phyloP scores from a whole-genome alignment of 352 stramenopile genomes.

The Pythium rishiriense region DNA sequence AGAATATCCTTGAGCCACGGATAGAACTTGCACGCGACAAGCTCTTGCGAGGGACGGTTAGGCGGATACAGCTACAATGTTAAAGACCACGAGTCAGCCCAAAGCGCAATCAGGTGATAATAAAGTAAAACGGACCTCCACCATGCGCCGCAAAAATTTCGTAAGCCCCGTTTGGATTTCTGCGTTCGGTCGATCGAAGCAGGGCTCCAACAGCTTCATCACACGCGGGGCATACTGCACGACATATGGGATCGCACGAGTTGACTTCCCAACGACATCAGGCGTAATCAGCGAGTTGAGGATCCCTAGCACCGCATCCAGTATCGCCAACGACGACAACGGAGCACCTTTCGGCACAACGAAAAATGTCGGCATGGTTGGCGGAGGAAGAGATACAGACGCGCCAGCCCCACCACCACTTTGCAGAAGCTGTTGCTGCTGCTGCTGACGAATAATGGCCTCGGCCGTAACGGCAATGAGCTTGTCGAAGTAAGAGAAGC shows the following conservation, averaged over 20 bases:
- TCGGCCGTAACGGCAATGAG: conserved; percentile 89
- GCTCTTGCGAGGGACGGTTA: conserved; percentile 57
- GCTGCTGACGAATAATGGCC: conserved; percentile 78
- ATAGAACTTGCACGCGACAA: conserved; percentile 87
- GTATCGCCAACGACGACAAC: conserved; percentile 82
- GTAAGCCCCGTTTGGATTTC: conserved; percentile 77
- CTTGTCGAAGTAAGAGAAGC: conserved; percentile 91
- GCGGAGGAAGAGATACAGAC: conserved; percentile 30
- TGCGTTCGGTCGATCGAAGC: conserved; percentile 81
- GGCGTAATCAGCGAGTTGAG: conserved; percentile 81
- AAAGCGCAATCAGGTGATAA: neutral
- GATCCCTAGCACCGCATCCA: conserved; percentile 86
- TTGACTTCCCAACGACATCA: conserved; percentile 73
- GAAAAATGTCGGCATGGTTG: conserved; percentile 83
- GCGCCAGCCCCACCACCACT: conserved; percentile 6
- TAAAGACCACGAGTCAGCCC: neutral
- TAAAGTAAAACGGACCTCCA: conserved; percentile 54
- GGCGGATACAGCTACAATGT: conserved; percentile 73
- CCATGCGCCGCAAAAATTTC: conserved; percentile 69
- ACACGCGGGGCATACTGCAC: conserved; percentile 87
- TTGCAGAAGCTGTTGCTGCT: conserved; percentile 16
- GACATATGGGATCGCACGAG: conserved; percentile 77
- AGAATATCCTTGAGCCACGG: conserved; percentile 87
- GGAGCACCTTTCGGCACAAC: conserved; percentile 78
- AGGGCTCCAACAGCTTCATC: conserved; percentile 89